Evolutionary conservation across 441 rosid genomes (phyloP), one percentile per base, ranked within the genome.

Genomic region (Euphorbia schlechtendalii): DNA sequence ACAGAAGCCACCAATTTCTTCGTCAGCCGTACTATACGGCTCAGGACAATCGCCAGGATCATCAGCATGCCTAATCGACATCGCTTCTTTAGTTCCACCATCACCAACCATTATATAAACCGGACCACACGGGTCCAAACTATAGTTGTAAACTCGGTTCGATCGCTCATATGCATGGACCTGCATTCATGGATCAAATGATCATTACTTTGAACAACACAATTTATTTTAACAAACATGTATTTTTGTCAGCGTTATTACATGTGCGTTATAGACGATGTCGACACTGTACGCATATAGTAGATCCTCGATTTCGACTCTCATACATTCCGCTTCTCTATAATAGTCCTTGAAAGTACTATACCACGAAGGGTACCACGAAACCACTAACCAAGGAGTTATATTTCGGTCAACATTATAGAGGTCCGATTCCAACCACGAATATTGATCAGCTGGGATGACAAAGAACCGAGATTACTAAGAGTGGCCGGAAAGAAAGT

Each of bases 111-210:
- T 68, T 40, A 92, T 84, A 74, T 88, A 82, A 46, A 90, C 81
- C 3, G 96, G 92, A 38, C 92, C 94, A 57, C 89, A 90, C 5
- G 87, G 90, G 83, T 92, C 94, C 66, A 86, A 73, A 3, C 72
- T 55, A 76, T 88, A 90, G 81, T 86, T 85, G 73, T 85, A 86
- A n/a, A 88, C 88, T 64, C 92, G 76, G 76, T 92, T 92, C 46
- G 92, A 88, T 45, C 98, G 86, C 82, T 90, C 98, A 46, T 92
- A 92, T 4, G 94, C 96, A 78, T 92, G 84, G 59, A 92, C 92
- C 98, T 92, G 73, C 62, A 61, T 24, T 18, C 41, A 55, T n/a
- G 14, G 2, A 62, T 41, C 22, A 46, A 15, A 24, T 61, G 3
- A 38, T 48, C 59, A n/a, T 54, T 41, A 30, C 56, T 52, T 54